Conservation (phyloP, 2,329 filamentous ascomycete genomes). For the Botrytis porri region DNA sequence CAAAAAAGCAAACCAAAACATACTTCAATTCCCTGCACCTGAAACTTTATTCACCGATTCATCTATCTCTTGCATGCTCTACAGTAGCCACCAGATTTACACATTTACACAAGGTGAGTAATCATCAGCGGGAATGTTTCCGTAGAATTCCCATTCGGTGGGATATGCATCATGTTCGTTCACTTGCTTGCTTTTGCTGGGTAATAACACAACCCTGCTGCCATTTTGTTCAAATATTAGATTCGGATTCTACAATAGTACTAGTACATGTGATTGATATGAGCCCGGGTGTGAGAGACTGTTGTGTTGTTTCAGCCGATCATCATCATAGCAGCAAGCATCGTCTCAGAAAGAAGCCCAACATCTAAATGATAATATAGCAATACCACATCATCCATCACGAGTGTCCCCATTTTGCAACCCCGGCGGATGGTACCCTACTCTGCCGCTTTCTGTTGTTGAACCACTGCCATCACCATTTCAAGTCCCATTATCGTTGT, state of each 20-base stretch:
- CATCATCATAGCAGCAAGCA: neutral
- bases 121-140: neutral
- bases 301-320: neutral
- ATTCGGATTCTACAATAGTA: neutral
- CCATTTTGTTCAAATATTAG: neutral
- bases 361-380: neutral
- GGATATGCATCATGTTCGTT: neutral
- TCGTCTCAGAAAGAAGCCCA: neutral
- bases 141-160: slow-evolving; percentile 7
- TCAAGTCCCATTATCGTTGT: slow-evolving; percentile 1
- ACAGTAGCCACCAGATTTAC: neutral
- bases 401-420: neutral
- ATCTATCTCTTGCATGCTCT: slow-evolving; percentile 6
- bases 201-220: neutral
- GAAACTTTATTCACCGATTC: neutral
- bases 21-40: neutral
- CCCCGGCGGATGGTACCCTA: neutral
- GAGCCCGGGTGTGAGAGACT: neutral
- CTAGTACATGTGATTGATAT: neutral
- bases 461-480: neutral
- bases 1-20: neutral
- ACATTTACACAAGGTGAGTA: neutral
- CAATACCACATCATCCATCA: neutral
- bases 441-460: slow-evolving; percentile 10
- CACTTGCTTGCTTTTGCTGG: neutral